Base-by-base conservation (phyloP, 371 early-diverging fungal genomes). In the Saksenaea vasiformis region DNA sequence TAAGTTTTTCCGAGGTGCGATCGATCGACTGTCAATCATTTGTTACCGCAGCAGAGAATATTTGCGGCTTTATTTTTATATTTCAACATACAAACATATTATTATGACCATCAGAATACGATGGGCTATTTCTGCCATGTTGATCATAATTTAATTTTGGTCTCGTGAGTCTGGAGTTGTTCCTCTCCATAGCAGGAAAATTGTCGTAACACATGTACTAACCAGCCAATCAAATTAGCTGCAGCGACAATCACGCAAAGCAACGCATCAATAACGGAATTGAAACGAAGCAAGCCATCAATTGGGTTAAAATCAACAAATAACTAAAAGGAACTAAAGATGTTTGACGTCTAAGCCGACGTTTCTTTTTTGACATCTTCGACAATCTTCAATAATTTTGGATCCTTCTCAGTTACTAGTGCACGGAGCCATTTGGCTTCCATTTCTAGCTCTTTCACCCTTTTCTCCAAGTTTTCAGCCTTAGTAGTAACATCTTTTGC, bases 401-500 rank as follows among this genome's bases (percentile, higher is more conserved):
- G 80, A 60, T 86, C 87, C 73, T 88, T 90, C 67, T 95, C 94
- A 1, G 90, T 83, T 13, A 96, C 79, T 44, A 95, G 79, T 38
- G 88, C 86, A 54, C 94, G 80, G 51, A 97, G 76, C 95, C 95
- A 95, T 66, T 87, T 90, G 60, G 91, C 88, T 76, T 97, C 95
- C 79, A 87, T 90, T 72, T 93, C 94, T 41, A 95, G 83, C 67
- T 93, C 93, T 51, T 81, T 74, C 22, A 89, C 85, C 36, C 85
- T 77, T 19, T 68, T 67, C 72, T 96, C 94, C 54, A 95, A 74
- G 17, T 70, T 66, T 47, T 89, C 87, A 5, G 87, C 86, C 71
- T 85, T 89, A 5, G 70, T 84, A 0, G 87, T 82, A 91, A 95
- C 87, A 61, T 90, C 91, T 67, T 87, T 82, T 4, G 94, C 92